Evolutionary conservation across 2,329 filamentous ascomycete genomes (phyloP).

Genomic region (Fusarium nurragi): DNA sequence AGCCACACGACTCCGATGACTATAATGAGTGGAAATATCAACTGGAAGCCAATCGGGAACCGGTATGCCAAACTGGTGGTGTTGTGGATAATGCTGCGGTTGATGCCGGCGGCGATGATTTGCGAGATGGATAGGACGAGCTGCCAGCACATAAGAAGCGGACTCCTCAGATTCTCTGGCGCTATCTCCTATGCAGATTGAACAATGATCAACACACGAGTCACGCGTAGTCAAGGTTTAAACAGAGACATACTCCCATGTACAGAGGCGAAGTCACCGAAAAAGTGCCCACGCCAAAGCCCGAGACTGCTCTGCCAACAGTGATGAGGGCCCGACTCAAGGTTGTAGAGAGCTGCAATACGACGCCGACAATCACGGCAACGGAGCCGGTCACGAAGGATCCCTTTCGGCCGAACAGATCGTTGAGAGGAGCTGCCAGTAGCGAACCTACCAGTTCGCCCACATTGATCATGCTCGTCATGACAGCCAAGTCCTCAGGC

Average conservation of each 20-base stretch:
- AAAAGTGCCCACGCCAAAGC: conserved; percentile 49
- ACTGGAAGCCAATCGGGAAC: conserved; percentile 48
- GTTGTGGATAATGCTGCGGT: conserved; percentile 43
- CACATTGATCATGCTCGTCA: conserved; percentile 53
- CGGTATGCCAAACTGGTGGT: conserved; percentile 47
- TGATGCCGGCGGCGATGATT: conserved; percentile 49
- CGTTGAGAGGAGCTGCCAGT: conserved; percentile 50
- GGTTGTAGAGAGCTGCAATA: conserved; percentile 40
- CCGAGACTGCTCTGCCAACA: conserved; percentile 37
- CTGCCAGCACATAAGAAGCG: conserved; percentile 53
- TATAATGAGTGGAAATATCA: conserved; percentile 41
- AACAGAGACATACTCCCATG: conserved; percentile 44
- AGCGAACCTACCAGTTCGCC: conserved; percentile 52
- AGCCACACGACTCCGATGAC: conserved; percentile 38
- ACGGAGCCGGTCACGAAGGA: conserved; percentile 45
- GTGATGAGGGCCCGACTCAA: conserved; percentile 40
- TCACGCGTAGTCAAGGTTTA: background rate
- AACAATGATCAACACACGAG: background rate
- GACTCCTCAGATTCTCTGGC: conserved; percentile 46
- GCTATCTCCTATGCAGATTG: conserved; percentile 41
- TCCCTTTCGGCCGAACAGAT: conserved; percentile 47
- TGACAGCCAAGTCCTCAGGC: conserved; percentile 40
- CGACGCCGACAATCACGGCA: conserved; percentile 42
- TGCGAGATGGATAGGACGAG: conserved; percentile 51
- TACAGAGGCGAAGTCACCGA: conserved; percentile 52